These are phyloP conservation scores for Aspergillus hiratsukae DNA, from an alignment of 2,329 filamentous ascomycete species.

Conservation along the genomic window DNA sequence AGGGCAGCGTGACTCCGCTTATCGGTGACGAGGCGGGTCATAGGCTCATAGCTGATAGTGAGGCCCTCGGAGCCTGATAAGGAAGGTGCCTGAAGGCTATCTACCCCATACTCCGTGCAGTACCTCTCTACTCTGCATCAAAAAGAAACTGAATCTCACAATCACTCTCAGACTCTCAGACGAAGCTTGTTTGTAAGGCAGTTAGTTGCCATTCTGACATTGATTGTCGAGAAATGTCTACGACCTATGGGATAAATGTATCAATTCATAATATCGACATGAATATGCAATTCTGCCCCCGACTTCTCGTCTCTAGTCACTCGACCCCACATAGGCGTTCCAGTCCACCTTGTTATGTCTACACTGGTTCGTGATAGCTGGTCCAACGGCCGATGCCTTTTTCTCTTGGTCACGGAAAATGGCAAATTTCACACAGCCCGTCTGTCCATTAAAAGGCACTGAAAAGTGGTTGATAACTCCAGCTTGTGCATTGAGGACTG, in stretches of 20 bases:
- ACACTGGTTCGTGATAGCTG: constrained; percentile 26
- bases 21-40: neutral
- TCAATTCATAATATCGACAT: neutral
- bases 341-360: constrained; percentile 28
- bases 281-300: neutral
- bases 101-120: too few species aligned
- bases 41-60: neutral
- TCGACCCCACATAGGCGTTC: constrained; percentile 36
- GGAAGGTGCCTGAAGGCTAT: neutral
- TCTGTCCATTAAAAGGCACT: constrained; percentile 28
- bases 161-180: too few species aligned
- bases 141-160: too few species aligned
- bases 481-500: constrained; percentile 15
- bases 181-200: neutral
- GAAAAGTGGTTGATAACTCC: constrained; percentile 30
- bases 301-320: constrained; percentile 6
- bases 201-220: neutral
- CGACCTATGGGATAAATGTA: neutral
- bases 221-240: neutral
- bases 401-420: constrained; percentile 21
- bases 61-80: neutral
- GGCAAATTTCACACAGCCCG: constrained; percentile 23
- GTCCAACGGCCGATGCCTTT: constrained; percentile 21
- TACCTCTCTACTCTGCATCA: too few species aligned
- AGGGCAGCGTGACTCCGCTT: neutral